Conservation (phyloP, 441 rosid species). For the Manihot esculenta region DNA sequence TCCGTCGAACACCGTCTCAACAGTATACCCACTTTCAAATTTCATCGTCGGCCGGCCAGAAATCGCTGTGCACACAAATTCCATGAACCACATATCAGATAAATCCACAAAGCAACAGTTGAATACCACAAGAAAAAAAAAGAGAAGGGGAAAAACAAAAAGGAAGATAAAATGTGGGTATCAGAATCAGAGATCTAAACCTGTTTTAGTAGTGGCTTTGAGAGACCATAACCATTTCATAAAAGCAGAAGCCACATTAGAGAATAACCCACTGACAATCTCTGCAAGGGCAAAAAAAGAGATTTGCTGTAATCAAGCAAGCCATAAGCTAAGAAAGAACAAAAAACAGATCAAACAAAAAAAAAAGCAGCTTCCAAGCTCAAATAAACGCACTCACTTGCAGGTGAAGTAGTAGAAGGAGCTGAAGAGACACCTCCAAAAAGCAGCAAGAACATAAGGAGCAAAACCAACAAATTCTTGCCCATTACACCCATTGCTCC, state of each 20-base stretch:
- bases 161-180: slow-evolving; percentile 12
- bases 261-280: slow-evolving; percentile 67
- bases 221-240: slow-evolving; percentile 85
- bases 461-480: slow-evolving; percentile 42
- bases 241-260: slow-evolving; percentile 54
- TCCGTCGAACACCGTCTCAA: slow-evolving; percentile 95
- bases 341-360: slow-evolving; percentile 14
- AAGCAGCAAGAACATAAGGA: slow-evolving; percentile 43
- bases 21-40: slow-evolving; percentile 81
- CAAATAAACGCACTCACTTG: slow-evolving; percentile 54
- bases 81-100: slow-evolving; percentile 11
- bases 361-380: slow-evolving; percentile 13
- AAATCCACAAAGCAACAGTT: slow-evolving; percentile 2
- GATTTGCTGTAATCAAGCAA: slow-evolving; percentile 14
- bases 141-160: background rate
- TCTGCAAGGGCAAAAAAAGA: slow-evolving; percentile 43
- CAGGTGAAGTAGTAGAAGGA: slow-evolving; percentile 63
- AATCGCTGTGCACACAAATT: slow-evolving; percentile 47
- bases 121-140: background rate
- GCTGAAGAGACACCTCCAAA: slow-evolving; percentile 57
- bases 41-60: slow-evolving; percentile 81
- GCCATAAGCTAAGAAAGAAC: slow-evolving; percentile 17
- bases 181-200: slow-evolving; percentile 43
- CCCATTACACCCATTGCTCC: slow-evolving; percentile 36
- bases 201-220: slow-evolving; percentile 75